Evolutionary conservation across 441 rosid genomes (phyloP).

Genomic region (Theobroma grandiflorum): DNA sequence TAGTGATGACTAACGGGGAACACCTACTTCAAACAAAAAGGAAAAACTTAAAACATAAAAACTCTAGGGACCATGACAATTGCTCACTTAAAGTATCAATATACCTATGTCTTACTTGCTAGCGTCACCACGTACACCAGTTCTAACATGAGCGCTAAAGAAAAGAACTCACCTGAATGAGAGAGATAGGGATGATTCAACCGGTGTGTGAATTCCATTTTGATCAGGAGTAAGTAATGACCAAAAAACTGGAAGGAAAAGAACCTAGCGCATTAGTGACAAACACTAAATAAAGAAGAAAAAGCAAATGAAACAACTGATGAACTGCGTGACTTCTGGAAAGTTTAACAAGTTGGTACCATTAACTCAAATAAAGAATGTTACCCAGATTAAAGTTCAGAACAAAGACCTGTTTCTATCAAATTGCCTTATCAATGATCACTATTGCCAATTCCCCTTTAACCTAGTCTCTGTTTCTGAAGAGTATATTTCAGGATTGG

Average conservation of each 20-base stretch:
- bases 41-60: not conserved
- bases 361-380: not conserved
- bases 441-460: slow-evolving; percentile 1
- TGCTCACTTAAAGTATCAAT: not conserved
- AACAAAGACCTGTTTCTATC: not conserved
- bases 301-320: not conserved
- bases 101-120: not conserved
- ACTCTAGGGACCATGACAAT: not conserved
- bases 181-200: slow-evolving; percentile 78
- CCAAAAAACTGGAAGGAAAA: slow-evolving; percentile 73
- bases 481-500: slow-evolving; percentile 2
- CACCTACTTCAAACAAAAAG: not conserved
- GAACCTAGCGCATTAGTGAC: slow-evolving; percentile 21
- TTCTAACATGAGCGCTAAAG: not conserved
- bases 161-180: slow-evolving; percentile 74
- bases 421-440: not conserved
- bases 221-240: slow-evolving; percentile 74
- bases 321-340: not conserved
- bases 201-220: slow-evolving; percentile 55
- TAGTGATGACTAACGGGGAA: not conserved
- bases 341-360: not conserved
- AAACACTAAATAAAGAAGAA: slow-evolving; percentile 11
- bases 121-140: not conserved
- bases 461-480: not conserved
- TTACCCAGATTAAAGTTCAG: not conserved